phyloP scores from a whole-genome alignment of 2,329 filamentous ascomycete genomes.

The Microdochium nivale region DNA sequence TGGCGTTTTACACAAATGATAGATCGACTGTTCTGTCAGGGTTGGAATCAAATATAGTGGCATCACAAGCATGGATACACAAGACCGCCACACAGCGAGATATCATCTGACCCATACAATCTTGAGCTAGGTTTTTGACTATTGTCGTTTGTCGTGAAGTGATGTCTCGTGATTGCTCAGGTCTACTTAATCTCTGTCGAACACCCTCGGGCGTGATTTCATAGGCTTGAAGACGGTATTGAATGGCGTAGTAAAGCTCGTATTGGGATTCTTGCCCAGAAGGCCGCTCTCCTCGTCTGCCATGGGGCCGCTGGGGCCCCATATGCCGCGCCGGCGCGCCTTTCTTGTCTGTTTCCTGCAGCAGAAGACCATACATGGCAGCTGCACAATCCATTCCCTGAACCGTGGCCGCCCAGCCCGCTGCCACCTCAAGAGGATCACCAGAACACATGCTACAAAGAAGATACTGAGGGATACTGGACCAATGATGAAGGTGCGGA shows the following conservation, averaged over 20 bases:
- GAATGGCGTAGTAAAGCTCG: neutral
- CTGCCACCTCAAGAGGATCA: slow-evolving; percentile 1
- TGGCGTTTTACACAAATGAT: neutral
- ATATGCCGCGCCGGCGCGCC: slow-evolving; percentile 18
- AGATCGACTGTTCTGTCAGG: neutral
- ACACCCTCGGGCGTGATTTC: neutral
- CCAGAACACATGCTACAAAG: neutral
- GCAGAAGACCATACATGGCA: neutral
- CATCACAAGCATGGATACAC: too few relatives aligned
- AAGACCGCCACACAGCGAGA: too few relatives aligned
- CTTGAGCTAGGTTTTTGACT: too few relatives aligned
- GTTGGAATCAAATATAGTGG: too few relatives aligned
- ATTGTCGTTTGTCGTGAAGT: neutral
- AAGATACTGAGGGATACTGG: slow-evolving; percentile 1
- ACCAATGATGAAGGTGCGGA: slow-evolving; percentile 1
- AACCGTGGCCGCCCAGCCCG: slow-evolving; percentile 2
- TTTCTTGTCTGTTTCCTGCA: slow-evolving; percentile 13
- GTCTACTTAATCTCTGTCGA: neutral
- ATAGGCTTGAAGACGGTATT: neutral
- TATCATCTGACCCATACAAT: too few relatives aligned
- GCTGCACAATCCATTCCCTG: neutral
- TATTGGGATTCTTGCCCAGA: neutral
- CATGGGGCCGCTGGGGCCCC: slow-evolving; percentile 9
- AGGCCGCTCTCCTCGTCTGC: slow-evolving; percentile 5
- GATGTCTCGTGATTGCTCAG: neutral